Percentiles rank a stretch among this genome's conserved stretches.
phyloP scores from a whole-genome alignment of 352 stramenopile genomes.

The Peronospora destructor region DNA sequence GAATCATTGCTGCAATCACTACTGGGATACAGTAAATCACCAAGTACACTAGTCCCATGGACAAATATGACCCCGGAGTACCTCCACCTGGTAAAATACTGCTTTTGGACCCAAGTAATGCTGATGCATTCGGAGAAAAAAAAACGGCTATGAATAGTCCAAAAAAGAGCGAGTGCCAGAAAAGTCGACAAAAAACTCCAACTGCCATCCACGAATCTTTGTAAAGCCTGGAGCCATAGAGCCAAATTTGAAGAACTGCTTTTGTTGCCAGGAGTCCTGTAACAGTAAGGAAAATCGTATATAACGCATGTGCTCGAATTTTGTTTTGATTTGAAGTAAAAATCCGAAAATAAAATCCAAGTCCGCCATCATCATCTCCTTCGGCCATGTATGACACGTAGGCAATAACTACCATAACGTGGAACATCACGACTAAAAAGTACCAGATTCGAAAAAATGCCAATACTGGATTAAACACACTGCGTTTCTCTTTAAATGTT shows the following conservation, averaged over 20 bases:
- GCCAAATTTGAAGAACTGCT: conserved; percentile 69
- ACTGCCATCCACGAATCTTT: conserved; percentile 55
- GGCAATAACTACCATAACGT: conserved; percentile 52
- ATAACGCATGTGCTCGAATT: conserved; percentile 60
- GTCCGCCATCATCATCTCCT: conserved; percentile 33
- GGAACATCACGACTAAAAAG: conserved; percentile 72
- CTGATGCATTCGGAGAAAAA: conserved; percentile 53
- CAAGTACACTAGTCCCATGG: conserved; percentile 50
- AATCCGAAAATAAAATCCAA: conserved; percentile 59
- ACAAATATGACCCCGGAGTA: conserved; percentile 49
- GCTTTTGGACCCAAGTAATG: conserved; percentile 40
- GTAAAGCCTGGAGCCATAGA: conserved; percentile 59
- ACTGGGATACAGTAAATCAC: conserved; percentile 61
- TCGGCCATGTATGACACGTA: conserved; percentile 71
- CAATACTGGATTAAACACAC: conserved; percentile 77
- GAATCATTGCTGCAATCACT: conserved; percentile 35
- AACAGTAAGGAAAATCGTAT: conserved; percentile 62
- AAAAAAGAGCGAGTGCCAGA: conserved; percentile 75
- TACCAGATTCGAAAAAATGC: conserved; percentile 82
- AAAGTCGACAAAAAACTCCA: conserved; percentile 53
- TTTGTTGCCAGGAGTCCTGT: conserved; percentile 52
- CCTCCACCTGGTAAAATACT: conserved; percentile 39
- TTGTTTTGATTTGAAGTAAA: conserved; percentile 47
- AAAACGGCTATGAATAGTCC: conserved; percentile 51
- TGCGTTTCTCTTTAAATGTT: conserved; percentile 84